Evolutionary conservation across 2,329 filamentous ascomycete genomes (phyloP).

Genomic region (Onygena corvina): DNA sequence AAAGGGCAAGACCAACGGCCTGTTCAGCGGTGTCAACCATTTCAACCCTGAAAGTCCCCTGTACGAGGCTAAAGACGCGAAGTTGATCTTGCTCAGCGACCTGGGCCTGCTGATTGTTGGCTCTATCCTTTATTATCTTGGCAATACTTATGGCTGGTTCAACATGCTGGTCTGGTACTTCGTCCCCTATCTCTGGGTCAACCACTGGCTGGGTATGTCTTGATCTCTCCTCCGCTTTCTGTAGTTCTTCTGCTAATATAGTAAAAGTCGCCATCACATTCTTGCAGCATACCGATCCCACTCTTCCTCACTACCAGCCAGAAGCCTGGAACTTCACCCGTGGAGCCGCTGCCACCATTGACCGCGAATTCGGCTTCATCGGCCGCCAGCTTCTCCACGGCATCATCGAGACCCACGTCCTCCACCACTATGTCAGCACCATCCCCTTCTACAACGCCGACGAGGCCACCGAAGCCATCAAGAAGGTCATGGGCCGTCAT

Average conservation of each 20-base stretch:
- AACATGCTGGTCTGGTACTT: constrained; percentile 95
- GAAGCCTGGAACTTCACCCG: constrained; percentile 86
- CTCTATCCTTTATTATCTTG: constrained; percentile 53
- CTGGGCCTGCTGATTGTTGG: constrained; percentile 58
- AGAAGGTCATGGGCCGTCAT: constrained; percentile 86
- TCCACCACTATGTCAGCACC: constrained; percentile 92
- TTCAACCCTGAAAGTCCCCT: constrained; percentile 79
- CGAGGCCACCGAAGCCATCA: constrained; percentile 87
- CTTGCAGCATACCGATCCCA: constrained; percentile 92
- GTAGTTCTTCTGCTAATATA: neutral
- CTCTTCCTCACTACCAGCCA: constrained; percentile 80
- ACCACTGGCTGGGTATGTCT: constrained; percentile 91
- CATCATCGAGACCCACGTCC: constrained; percentile 94
- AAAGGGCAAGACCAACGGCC: constrained; percentile 79
- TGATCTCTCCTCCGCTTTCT: neutral
- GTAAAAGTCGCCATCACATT: constrained; percentile 83
- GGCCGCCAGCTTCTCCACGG: constrained; percentile 84
- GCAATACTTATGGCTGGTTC: constrained; percentile 64
- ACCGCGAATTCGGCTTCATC: constrained; percentile 94
- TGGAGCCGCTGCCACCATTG: constrained; percentile 87
- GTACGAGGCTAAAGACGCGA: constrained; percentile 82
- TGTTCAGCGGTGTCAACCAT: constrained; percentile 77
- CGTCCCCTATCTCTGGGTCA: constrained; percentile 90
- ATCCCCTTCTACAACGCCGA: constrained; percentile 97
- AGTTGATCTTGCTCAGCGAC: constrained; percentile 76